A percentile compares a stretch with the other conserved stretches of the same genome.
phyloP scores from a whole-genome alignment of 345 rosid species.

The Lumnitzera racemosa region DNA sequence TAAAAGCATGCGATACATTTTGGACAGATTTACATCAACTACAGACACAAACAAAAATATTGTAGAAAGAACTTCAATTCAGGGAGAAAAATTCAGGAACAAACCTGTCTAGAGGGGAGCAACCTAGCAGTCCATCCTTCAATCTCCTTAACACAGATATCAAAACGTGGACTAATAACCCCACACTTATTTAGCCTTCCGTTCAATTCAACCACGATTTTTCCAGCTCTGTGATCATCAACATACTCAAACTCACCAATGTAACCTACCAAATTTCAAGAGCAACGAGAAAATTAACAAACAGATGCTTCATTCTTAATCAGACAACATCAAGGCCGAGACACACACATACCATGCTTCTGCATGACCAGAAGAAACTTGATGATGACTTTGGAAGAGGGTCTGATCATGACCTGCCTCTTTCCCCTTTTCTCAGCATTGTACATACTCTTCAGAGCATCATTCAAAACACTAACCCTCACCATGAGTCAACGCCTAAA shows the following conservation, averaged over 20 bases:
- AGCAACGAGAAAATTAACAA: not conserved
- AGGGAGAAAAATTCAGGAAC: not conserved
- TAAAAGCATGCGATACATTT: too few relatives aligned
- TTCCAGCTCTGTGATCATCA: conserved; percentile 15
- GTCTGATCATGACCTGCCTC: conserved; percentile 19
- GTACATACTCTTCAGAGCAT: conserved; percentile 21
- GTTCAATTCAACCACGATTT: conserved; percentile 18
- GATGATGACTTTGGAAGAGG: conserved; percentile 15
- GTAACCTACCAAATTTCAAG: not conserved
- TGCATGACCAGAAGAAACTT: conserved; percentile 20
- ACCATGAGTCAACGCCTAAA: conserved; percentile 5
- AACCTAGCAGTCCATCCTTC: conserved; percentile 23
- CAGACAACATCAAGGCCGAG: not conserved
- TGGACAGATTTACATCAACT: too few relatives aligned
- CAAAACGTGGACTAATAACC: conserved; percentile 20
- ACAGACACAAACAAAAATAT: not conserved
- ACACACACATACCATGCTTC: conserved; percentile 14
- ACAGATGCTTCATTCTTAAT: not conserved
- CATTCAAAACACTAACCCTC: conserved; percentile 20
- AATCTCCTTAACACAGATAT: conserved; percentile 17
- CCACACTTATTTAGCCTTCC: conserved; percentile 21
- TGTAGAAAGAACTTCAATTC: not conserved
- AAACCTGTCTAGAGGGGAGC: conserved; percentile 20
- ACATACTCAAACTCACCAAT: conserved; percentile 20
- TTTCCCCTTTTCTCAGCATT: conserved; percentile 18